Evolutionary conservation across 352 stramenopile species (phyloP), one percentile per base, ranked within the genome.

Genomic region (Pythium aquatile): DNA sequence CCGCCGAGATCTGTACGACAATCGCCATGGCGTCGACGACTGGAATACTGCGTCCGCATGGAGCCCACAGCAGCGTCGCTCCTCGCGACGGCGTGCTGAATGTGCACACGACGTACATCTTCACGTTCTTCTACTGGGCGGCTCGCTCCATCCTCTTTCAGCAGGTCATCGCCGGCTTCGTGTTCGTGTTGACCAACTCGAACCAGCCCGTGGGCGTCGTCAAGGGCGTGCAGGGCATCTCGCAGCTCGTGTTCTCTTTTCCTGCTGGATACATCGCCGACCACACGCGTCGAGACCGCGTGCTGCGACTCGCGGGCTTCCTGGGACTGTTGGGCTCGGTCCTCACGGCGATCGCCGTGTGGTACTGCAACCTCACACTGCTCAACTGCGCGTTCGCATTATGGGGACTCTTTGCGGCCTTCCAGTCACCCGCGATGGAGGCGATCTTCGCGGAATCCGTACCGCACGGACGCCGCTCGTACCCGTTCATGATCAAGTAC

Each of bases 401-500:
- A 28, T 92, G 83, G 83, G 81, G 83, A 0, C 58, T 90, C 56
- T 92, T 92, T 42, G 70, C 74, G 3, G 83, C 83, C 44, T 80
- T 90, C 56, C 81, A 92, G 67, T 82, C 66, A 39, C 83, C 83
- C 1, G 79, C 83, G 1, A 88, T 92, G 76, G 83, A 92, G 59
- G 83, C 83, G 53, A 70, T 90, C 6, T 92, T 92, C 55, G 83
- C 81, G n/a, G 83, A 92, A 46, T 88, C 78, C 10, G 85, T 92
- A 48, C 79, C 79, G 49, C 76, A 87, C 44, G 81, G 81, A 26
- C 73, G 75, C 49, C 74, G 83, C 26, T 89, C 81, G 56, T 88
- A 79, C 55, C 83, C 83, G 9, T 90, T 90, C 69, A 90, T 87
- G 79, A 80, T 92, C 76, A 90, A 92, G 74, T 90, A 89, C 80